Evolutionary conservation across 345 rosid species (phyloP), one percentile per base, ranked within the genome.

Genomic region (Eucalyptus paniculata): DNA sequence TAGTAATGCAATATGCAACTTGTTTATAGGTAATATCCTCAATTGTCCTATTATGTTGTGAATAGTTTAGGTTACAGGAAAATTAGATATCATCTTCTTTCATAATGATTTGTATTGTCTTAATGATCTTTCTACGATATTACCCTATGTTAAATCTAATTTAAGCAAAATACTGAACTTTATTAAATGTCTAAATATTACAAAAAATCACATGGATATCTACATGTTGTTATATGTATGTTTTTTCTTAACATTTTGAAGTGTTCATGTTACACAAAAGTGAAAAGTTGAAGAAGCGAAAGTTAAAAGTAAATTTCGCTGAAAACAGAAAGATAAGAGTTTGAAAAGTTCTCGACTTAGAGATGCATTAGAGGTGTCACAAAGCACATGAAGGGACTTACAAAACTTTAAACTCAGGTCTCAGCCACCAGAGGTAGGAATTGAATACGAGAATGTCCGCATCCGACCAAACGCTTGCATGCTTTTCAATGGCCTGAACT

Each of bases 351-450:
- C 42, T 21, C 45, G 40, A 72, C 45, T 72, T 37, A 37, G 14
- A 19, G 45, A 72, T 37, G 28, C 82, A 8, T 72, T 19, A 37
- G 47, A 72, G 28, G 45, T 26, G 87, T n/a, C 56, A 51, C 3
- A 56, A 47, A 88, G 42, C 56, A 37, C 86, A 51, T 42, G 45
- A 44, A 50, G 62, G 14, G 34, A 91, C 98, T 97, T 93, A 97
- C 99, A 95, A 45, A 51, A 96, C 95, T 90, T 94, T 96, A 92
- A 97, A 95, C 86, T 90, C 81, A 85, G 94, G 90, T 86, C 91
- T 94, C 93, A 95, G 95, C 99, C 99, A 97, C 99, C 99, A 97
- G 42, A 96, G 94, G 72, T 96, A 97, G 24, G 98, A 94, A 91
- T 97, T 96, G 83, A 97, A 97, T 42, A 97, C 91, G 50, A 97